These are phyloP conservation scores for Saccharomycopsis amapae DNA, from an alignment of 805 yeast genomes.

Conservation along the genomic window DNA sequence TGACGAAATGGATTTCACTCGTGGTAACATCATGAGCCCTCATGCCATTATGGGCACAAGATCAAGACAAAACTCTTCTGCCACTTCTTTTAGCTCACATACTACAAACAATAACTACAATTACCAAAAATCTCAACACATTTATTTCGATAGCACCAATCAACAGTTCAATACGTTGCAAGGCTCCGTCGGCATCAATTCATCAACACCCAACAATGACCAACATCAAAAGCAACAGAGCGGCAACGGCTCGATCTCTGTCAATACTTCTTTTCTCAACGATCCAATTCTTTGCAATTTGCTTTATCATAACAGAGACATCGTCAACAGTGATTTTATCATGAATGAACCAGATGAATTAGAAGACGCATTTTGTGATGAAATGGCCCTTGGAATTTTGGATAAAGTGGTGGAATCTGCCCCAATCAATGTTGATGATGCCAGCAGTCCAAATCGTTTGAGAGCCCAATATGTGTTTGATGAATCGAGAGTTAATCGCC, in stretches of 20 bases:
- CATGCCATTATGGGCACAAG: neutral
- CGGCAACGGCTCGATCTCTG: too few species aligned
- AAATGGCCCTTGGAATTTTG: conserved; percentile 17
- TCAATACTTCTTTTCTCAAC: too few species aligned
- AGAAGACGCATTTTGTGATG: conserved; percentile 16
- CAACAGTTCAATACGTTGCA: too few species aligned
- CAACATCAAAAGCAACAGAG: too few species aligned
- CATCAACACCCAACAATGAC: too few species aligned
- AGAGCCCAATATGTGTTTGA: neutral
- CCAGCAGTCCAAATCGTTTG: neutral
- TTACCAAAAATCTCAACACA: conserved; percentile 5
- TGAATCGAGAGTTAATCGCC: neutral
- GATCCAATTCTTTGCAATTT: conserved; percentile 11
- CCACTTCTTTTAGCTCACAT: conserved; percentile 15
- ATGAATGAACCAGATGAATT: conserved; percentile 4
- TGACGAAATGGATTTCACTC: neutral
- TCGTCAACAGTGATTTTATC: neutral
- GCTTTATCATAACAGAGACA: conserved; percentile 7
- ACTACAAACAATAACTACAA: conserved; percentile 5
- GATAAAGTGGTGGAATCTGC: conserved; percentile 8
- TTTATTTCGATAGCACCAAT: neutral
- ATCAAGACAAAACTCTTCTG: conserved; percentile 19
- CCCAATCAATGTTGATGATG: neutral
- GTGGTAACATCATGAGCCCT: neutral
- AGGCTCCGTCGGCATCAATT: neutral